Base-by-base conservation (phyloP, 169 alveolate genomes). In the Amoebophrya sp. region DNA sequence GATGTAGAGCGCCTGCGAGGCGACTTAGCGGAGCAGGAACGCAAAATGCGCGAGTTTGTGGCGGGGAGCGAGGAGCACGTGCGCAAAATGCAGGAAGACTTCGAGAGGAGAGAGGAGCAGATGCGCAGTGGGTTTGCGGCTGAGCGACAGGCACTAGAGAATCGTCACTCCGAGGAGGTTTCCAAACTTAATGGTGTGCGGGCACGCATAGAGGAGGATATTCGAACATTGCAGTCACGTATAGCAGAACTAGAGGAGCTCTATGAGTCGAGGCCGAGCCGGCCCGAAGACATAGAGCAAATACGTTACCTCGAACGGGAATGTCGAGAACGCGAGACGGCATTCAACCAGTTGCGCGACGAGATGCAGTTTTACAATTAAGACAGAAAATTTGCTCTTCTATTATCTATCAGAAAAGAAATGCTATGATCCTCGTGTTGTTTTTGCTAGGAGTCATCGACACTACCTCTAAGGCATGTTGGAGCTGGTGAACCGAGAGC, bases 291-390 rank as follows among this genome's bases (percentile, higher is more conserved):
- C 83, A 36, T 65, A 29, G 83, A 65, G 83, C 83, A 65, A 26
- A 65, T 65, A 29, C 83, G 83, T 6, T 36, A 26, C 0, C 83
- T 65, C 2, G 33, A 65, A 1, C 12, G 26, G 83, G 83, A 65
- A 36, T 65, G 83, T 18, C 83, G 83, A 10, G 83, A 65, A 29
- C 83, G 83, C 83, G 83, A 65, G 26, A 65, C 83, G 10, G 83
- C 83, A 36, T 65, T 65, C 33, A 65, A 65, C 83, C 83, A 65
- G 83, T 18, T 65, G 83, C 83, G 83, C 83, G 83, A 65, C 83
- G 83, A 65, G 83, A 65, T 65, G 83, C 83, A 65, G 83, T 65
- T 6, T 36, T 65, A 65, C 33, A n/a, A n/a, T n/a, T n/a, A n/a
- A n/a, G n/a, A n/a, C n/a, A n/a, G n/a, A n/a, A n/a, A n/a, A n/a